phyloP scores from a whole-genome alignment of 768 basidiomycete genomes.

The Mycena sanguinolenta region DNA sequence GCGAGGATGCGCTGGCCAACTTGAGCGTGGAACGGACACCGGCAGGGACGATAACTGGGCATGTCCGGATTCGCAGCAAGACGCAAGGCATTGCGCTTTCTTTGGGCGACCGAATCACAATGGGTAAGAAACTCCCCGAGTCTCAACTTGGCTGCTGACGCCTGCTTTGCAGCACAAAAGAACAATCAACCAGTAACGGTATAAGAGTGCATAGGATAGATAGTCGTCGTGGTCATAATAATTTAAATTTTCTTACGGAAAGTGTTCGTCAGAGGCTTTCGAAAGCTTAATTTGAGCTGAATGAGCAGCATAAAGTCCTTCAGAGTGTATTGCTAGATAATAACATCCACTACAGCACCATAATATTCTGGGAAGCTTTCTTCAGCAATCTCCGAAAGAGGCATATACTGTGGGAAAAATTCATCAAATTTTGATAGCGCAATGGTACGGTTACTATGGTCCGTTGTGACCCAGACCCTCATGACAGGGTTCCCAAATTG shows the following conservation, averaged over 20 bases:
- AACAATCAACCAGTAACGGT: slow-evolving; percentile 30
- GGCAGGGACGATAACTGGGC: slow-evolving; percentile 85
- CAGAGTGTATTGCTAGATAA: too few species aligned
- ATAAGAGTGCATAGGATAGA: slow-evolving; percentile 22
- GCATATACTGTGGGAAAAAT: too few species aligned
- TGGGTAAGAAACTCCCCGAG: slow-evolving; percentile 54
- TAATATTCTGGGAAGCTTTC: too few species aligned
- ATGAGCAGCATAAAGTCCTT: too few species aligned
- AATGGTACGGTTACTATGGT: too few species aligned
- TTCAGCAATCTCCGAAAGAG: too few species aligned
- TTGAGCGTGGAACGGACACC: slow-evolving; percentile 92
- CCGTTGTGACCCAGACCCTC: too few species aligned
- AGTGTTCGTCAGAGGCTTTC: too few species aligned
- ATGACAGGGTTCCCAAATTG: too few species aligned
- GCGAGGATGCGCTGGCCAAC: slow-evolving; percentile 97
- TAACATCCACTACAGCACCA: too few species aligned
- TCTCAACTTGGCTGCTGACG: neutral
- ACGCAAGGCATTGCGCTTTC: slow-evolving; percentile 97
- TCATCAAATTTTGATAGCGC: too few species aligned
- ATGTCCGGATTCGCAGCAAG: slow-evolving; percentile 96
- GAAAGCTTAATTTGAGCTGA: too few species aligned
- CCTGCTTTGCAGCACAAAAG: slow-evolving; percentile 31
- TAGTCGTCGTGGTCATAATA: slow-evolving; percentile 9
- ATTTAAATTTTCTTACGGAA: slow-evolving; percentile 2
- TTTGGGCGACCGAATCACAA: slow-evolving; percentile 90